Conservation (phyloP, 2,329 filamentous ascomycete genomes). For the Spiromastix sp. region DNA sequence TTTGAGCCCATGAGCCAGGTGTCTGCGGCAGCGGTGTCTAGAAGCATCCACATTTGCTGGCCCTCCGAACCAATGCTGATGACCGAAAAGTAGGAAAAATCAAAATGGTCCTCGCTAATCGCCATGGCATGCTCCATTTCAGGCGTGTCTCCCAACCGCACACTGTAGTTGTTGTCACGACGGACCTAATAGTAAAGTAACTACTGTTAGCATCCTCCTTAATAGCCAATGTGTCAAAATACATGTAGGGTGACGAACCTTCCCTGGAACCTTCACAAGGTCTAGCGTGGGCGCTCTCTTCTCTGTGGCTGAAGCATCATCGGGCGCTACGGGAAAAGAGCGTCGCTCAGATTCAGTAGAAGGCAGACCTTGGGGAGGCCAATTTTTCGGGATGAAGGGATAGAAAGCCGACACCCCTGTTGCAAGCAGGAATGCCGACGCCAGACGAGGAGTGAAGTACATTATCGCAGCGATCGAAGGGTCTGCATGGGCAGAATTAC, state of each 20-base stretch:
- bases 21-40: slow-evolving; percentile 50
- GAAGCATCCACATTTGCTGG: slow-evolving; percentile 42
- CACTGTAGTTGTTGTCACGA: slow-evolving; percentile 40
- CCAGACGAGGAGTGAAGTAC: slow-evolving; percentile 28
- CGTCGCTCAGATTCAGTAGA: too few relatives aligned
- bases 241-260: slow-evolving; percentile 9
- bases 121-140: slow-evolving; percentile 37
- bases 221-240: too few relatives aligned
- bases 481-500: neutral
- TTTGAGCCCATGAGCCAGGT: slow-evolving; percentile 73
- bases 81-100: slow-evolving; percentile 44
- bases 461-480: slow-evolving; percentile 18
- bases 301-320: too few relatives aligned
- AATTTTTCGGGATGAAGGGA: too few relatives aligned
- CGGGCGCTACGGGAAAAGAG: too few relatives aligned
- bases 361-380: too few relatives aligned
- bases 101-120: slow-evolving; percentile 43
- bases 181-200: slow-evolving; percentile 21
- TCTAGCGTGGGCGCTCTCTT: slow-evolving; percentile 26
- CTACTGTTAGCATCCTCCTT: neutral
- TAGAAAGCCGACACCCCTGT: slow-evolving; percentile 33
- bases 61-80: slow-evolving; percentile 40
- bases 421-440: slow-evolving; percentile 21
- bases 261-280: slow-evolving; percentile 25
- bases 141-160: slow-evolving; percentile 31